Evolutionary conservation across 192 early-diverging fungal genomes (phyloP), one percentile per base, ranked within the genome.

Genomic region (Gaertneriomyces semiglobifer): DNA sequence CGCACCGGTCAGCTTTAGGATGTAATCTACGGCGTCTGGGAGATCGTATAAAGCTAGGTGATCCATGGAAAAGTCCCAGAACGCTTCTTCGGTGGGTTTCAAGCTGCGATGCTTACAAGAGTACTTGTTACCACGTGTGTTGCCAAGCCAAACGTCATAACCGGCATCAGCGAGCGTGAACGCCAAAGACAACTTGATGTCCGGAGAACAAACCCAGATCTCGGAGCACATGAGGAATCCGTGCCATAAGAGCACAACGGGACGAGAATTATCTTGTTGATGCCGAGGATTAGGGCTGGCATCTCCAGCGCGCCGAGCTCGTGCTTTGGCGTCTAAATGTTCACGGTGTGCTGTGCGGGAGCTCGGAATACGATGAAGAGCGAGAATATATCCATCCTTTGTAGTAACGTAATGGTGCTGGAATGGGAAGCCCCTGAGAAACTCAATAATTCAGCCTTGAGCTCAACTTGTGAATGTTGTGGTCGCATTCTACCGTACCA

Each of bases 81-180:
- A 94, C 41, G 76, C 74, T 54, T 82, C 79, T 60, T 92, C 81
- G 45, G 77, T 72, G 0, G 90, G 86, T 40, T 79, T 86, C 43
- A 82, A 77, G 14, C 72, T 83, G 45, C 84, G 70, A 68, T 96
- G 91, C 63, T 92, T 92, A 71, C 89, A 91, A 47, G 88, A 87
- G 71, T 96, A 95, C 75, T 98, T 98, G 80, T 95, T 95, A 11
- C 93, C 95, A 20, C 95, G 80, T 19, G 91, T 88, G 70, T 98
- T 96, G 20, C 93, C 94, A 6, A 98, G 70, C 95, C 95, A 98
- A 0, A 98, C 95, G 75, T 98, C 95, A 74, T 92, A 98, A 18
- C 74, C 79, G 7, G 88, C 89, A 56, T 93, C 89, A 6, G 90
- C 92, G 20, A 98, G 84, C 4, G 91, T 73, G 66, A 92, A 91